Conservation (phyloP, 352 stramenopile species). For the Globisporangium barbulae region DNA sequence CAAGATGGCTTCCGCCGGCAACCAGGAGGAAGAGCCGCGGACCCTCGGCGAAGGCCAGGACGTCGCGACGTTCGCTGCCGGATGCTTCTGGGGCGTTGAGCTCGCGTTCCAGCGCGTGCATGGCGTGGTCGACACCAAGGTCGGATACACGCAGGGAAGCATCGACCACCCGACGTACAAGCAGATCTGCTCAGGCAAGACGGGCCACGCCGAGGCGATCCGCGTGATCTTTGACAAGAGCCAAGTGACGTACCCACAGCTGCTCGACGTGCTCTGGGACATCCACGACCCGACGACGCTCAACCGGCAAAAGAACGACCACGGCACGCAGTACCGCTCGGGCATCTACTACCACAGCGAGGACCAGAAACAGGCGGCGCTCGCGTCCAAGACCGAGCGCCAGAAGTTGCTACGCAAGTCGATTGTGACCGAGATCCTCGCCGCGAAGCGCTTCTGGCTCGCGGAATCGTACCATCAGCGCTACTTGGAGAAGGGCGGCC, state of each 20-base stretch:
- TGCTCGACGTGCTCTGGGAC: constrained; percentile 79
- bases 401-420: constrained; percentile 66
- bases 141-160: constrained; percentile 84
- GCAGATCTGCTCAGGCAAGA: constrained; percentile 91
- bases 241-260: constrained; percentile 78
- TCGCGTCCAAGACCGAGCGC: constrained; percentile 61
- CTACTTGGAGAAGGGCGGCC: constrained; percentile 95
- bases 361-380: constrained; percentile 73
- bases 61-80: constrained; percentile 95
- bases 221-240: constrained; percentile 90
- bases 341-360: constrained; percentile 94
- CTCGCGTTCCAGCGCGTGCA: constrained; percentile 94
- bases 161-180: constrained; percentile 93
- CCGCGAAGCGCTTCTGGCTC: constrained; percentile 86
- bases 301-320: constrained; percentile 86
- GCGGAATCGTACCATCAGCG: constrained; percentile 96
- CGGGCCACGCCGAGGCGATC: constrained; percentile 94
- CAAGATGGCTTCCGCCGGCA: constrained; percentile 4
- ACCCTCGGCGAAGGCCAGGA: constrained; percentile 13
- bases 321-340: constrained; percentile 95
- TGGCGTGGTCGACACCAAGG: constrained; percentile 91
- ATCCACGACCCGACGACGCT: constrained; percentile 93
- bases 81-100: constrained; percentile 99
- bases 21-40: constrained; percentile 9
- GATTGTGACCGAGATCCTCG: constrained; percentile 92